Conservation (phyloP, 176 grass and related monocot genomes). For the Leersia perrieri region DNA sequence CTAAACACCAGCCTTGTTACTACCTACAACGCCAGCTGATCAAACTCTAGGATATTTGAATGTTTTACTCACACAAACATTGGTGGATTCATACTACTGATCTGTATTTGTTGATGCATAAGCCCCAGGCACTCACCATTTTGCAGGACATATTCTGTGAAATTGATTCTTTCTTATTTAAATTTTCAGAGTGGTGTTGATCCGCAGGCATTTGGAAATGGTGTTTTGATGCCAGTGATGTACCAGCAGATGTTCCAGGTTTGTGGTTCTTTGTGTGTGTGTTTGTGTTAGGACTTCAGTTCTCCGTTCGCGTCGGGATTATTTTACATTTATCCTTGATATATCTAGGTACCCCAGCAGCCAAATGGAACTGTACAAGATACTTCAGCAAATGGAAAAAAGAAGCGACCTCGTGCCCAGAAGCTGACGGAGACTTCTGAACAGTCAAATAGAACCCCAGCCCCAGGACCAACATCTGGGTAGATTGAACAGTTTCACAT, state of each 20-base stretch:
- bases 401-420: slow-evolving; percentile 62
- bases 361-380: slow-evolving; percentile 55
- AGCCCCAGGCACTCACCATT: neutral
- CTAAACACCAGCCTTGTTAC: neutral
- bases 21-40: slow-evolving; percentile 2
- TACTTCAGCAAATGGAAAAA: slow-evolving; percentile 51
- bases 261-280: slow-evolving; percentile 33
- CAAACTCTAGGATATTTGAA: slow-evolving; percentile 18
- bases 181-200: slow-evolving; percentile 83
- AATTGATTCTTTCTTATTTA: slow-evolving; percentile 33
- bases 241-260: slow-evolving; percentile 94
- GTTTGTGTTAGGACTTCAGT: slow-evolving; percentile 2
- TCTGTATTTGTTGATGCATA: neutral
- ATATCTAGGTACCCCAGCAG: slow-evolving; percentile 59
- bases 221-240: slow-evolving; percentile 79
- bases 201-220: slow-evolving; percentile 89
- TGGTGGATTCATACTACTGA: slow-evolving; percentile 1
- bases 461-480: slow-evolving; percentile 42
- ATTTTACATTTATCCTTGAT: neutral
- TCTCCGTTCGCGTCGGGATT: neutral
- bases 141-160: neutral
- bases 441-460: slow-evolving; percentile 48
- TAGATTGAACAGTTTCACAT: slow-evolving; percentile 31
- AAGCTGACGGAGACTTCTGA: slow-evolving; percentile 57
- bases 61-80: slow-evolving; percentile 20